Base-by-base conservation (phyloP, 768 basidiomycete genomes). In the Hypholoma sublateritium region DNA sequence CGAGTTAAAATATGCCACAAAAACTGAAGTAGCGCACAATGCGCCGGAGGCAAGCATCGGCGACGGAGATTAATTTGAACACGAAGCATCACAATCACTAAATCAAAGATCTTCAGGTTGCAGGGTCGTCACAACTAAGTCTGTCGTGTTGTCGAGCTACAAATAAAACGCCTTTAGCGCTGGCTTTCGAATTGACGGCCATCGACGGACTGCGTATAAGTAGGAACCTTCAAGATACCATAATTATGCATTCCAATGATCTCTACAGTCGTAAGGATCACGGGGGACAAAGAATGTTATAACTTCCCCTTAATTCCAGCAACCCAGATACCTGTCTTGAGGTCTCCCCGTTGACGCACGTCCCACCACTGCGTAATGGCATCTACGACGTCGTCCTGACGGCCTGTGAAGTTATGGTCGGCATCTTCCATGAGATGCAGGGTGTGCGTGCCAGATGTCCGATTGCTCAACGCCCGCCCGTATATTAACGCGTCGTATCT, bases 401-500 rank as follows among this genome's bases (percentile, higher is more conserved):
- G 79, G 21, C 86, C 84, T 21, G 82, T 84, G 63, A 86, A 88
- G 70, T 92, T 93, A 66, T 93, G 91, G 72, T 91, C 89, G 7
- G 86, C 88, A 43, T 79, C 80, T 67, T 93, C 91, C 37, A 91
- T 72, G 22, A 88, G 73, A 65, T 86, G 80, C 22, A 93, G 73
- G 16, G 76, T 85, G 66, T 91, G 88, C 6, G 88, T 89, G 46
- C 89, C 91, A 19, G 85, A 81, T 13, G 63, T 62, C 55, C 88
- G 78, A 32, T 70, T 64, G 28, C 85, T 80, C 45, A 89, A 75
- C 1, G 82, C 82, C 14, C 80, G 76, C 1, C 86, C 80, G 56
- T 90, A 91, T 41, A 91, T 85, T 59, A 85, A 55, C 0, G 85
- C 88, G 65, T 93, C 90, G 65, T 85, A 88, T 44, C 89, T 91